A percentile compares a stretch with the other conserved stretches of the same genome.
phyloP scores from a whole-genome alignment of 2,329 filamentous ascomycete genomes.

The Penicillium frequentans region DNA sequence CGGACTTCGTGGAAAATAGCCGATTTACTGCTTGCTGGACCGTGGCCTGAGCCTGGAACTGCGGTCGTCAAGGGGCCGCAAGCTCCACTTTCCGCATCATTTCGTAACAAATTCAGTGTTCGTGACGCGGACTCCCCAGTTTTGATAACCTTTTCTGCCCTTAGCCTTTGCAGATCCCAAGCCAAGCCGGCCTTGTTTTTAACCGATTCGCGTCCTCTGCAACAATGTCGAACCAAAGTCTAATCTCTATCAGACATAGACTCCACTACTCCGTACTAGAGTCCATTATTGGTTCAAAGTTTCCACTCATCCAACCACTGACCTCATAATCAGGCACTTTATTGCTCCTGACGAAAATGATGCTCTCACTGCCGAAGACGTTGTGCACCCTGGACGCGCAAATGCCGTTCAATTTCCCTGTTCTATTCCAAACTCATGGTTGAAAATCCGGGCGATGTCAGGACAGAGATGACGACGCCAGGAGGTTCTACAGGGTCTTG shows the following conservation, averaged over 20 bases:
- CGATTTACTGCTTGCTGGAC: not conserved
- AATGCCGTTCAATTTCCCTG: not conserved
- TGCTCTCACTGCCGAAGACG: not conserved
- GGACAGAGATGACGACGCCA: conserved; percentile 11
- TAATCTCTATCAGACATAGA: not conserved
- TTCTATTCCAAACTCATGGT: conserved; percentile 5
- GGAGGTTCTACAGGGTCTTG: not conserved
- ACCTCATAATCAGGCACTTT: not conserved
- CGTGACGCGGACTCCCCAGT: conserved; percentile 10
- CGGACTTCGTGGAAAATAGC: not conserved
- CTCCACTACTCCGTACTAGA: not conserved
- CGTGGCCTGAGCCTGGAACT: not conserved
- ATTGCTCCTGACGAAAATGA: not conserved
- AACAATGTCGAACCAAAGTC: not conserved
- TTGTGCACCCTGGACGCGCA: not conserved
- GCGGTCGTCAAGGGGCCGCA: not conserved
- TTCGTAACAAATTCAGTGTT: not conserved
- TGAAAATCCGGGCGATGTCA: not conserved
- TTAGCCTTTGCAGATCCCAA: conserved; percentile 9
- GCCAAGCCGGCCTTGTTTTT: conserved; percentile 9
- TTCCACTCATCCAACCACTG: not conserved
- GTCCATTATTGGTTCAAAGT: not conserved
- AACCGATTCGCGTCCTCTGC: conserved; percentile 3
- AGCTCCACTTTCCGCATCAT: not conserved
- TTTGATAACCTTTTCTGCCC: not conserved